Base-by-base conservation (phyloP, 257 asterid species). In the Verbena officinalis region DNA sequence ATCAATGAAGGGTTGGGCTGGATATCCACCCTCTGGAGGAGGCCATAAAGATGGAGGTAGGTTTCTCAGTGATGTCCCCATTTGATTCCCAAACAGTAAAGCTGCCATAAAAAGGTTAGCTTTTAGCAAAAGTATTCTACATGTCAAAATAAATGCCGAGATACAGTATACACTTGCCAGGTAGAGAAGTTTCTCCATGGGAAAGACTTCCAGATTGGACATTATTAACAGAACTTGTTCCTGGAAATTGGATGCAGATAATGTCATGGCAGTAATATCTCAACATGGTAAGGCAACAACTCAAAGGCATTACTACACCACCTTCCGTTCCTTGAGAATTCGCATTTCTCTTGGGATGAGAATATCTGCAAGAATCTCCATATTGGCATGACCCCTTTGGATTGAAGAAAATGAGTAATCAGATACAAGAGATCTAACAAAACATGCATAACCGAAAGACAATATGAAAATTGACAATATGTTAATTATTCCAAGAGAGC, bases 31-130 rank as follows among this genome's bases (percentile, higher is more conserved):
- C 56, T 84, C 95, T 8, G 97, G 97, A 50, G 97, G 96, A 69
- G 96, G 99, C 87, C 84, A 84, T 58, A 90, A 59, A 0, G 97
- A 94, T 31, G 99, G 95, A 70, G 97, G 97, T 42, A 90, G 78
- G 69, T 82, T 90, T 49, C 89, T 75, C 56, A 78, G 56, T 11
- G 91, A 77, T 64, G 77, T 43, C 62, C 91, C 92, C 71, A 81
- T 56, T 66, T 75, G 87, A 66, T 79, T 78, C 67, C 86, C 79
- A 33, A 77, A 58, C 63, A 78, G 50, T 43, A 65, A 67, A 68
- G 81, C 95, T 82, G 86, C 58, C 30, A 67, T 20, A 30, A 51
- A 70, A 69, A 1, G 48, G 67, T 23, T 64, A 1, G 48, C 64
- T 33, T 64, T 19, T 59, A 56, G 51, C 33, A 33, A 3, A 55